Conservation (phyloP, 2,329 filamentous ascomycete species). For the Aschersonia sp. region DNA sequence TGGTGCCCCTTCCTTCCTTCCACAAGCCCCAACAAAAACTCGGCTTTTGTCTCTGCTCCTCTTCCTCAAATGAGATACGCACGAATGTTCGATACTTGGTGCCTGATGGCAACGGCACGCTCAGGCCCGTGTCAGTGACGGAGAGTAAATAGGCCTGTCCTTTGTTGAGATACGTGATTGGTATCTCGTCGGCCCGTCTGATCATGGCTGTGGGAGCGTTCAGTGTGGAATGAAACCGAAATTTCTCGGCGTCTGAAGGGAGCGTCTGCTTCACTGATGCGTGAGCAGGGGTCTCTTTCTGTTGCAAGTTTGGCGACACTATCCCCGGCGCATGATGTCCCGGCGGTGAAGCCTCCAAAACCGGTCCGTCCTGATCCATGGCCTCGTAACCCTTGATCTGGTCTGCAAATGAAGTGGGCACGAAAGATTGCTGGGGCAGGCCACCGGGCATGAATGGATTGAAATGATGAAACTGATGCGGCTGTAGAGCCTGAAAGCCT, state of each 20-base stretch:
- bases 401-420: conserved; percentile 68
- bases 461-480: conserved; percentile 50
- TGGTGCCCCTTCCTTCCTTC: conserved; percentile 94
- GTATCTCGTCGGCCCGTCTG: conserved; percentile 77
- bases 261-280: conserved; percentile 30
- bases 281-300: conserved; percentile 32
- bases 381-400: conserved; percentile 69
- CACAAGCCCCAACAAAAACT: conserved; percentile 74
- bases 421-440: conserved; percentile 46
- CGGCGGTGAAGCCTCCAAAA: conserved; percentile 41
- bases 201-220: conserved; percentile 97
- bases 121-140: conserved; percentile 61
- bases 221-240: conserved; percentile 79
- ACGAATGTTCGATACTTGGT: conserved; percentile 79
- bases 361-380: conserved; percentile 61
- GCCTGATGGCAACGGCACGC: conserved; percentile 41
- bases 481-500: conserved; percentile 48
- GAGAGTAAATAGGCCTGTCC: conserved; percentile 86
- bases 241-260: conserved; percentile 50
- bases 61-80: conserved; percentile 93
- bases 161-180: conserved; percentile 96
- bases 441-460: conserved; percentile 57
- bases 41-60: conserved; percentile 76
- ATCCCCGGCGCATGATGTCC: conserved; percentile 39
- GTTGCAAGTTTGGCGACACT: conserved; percentile 22